These are phyloP conservation scores for Fusarium solani-melongenae DNA, from an alignment of 2,329 filamentous ascomycete genomes.

Conservation along the genomic window DNA sequence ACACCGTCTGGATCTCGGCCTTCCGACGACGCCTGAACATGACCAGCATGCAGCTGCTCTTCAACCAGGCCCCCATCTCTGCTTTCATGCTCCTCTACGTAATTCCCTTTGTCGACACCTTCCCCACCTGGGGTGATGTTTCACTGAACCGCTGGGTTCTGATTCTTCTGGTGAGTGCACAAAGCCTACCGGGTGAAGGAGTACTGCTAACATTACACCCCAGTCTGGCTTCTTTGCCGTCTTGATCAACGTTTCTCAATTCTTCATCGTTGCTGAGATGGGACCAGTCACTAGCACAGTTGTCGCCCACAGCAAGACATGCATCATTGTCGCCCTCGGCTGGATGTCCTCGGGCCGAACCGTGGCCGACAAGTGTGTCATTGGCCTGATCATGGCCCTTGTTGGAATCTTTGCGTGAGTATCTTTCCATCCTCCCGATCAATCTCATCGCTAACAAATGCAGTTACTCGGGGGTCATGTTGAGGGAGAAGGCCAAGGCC, in stretches of 20 bases:
- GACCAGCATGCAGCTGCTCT: conserved; percentile 75
- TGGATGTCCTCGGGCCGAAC: not conserved
- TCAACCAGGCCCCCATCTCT: conserved; percentile 74
- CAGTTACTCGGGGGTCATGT: not conserved
- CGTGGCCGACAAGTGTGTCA: not conserved
- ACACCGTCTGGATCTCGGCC: conserved; percentile 75
- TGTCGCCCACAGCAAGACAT: not conserved
- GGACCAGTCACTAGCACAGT: not conserved
- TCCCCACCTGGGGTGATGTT: conserved; percentile 67
- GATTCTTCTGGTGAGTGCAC: conserved; percentile 65
- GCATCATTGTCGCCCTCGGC: not conserved
- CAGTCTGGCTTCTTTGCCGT: conserved; percentile 72
- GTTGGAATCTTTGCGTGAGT: not conserved
- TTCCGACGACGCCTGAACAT: conserved; percentile 74
- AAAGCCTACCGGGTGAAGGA: not conserved
- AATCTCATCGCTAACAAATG: not conserved
- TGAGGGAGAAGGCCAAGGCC: not conserved
- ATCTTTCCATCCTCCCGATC: not conserved
- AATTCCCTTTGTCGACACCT: conserved; percentile 73
- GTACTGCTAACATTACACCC: not conserved
- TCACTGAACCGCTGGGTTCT: conserved; percentile 64
- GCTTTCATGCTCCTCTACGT: conserved; percentile 72
- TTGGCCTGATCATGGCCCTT: not conserved
- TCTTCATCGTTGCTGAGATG: not conserved
- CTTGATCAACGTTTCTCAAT: conserved; percentile 69